Base-by-base conservation (phyloP, 257 asterid genomes). In the Solanum ahanhuiri region DNA sequence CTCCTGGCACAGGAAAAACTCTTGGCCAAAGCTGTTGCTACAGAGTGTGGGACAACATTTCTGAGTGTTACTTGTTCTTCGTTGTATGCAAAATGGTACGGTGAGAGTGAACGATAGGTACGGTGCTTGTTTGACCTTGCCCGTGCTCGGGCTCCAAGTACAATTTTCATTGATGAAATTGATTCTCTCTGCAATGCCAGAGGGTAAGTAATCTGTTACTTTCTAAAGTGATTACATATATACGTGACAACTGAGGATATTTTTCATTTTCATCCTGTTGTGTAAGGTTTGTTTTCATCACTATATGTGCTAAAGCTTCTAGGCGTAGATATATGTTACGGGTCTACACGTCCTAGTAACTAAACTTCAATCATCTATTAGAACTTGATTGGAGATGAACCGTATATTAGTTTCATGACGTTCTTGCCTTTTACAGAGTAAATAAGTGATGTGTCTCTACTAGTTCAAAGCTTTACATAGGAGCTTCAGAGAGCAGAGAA, bases 1-100 rank as follows among this genome's bases (percentile, higher is more conserved):
- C 99, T 67, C 98, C 98, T 81, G 99, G 98, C 89, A 96, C 99
- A 22, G 99, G 99, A 81, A 95, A 96, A 92, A 96, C 98, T 41
- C 85, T 95, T 95, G 85, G 98, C 98, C 57, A 96, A 96, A 93
- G 98, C 98, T 45, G 98, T 95, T 41, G 98, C 98, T 76, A 96
- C 98, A 15, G 98, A 96, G 91, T 96, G 98, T 41, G 98, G 99
- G 84, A 95, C 99, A 14, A 95, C 98, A n/a, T 96, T 96, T 89
- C 93, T 96, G 87, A 96, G 94, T 72, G 97, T 95, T 89, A 93
- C 98, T 89, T 95, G 98, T 85, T 97, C 97, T 48, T 94, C 98
- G 7, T 87, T 95, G 94, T 98, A 95, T 84, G 94, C 98, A 67
- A 96, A 96, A 88, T 96, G 99, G 99, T 98, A 98, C 81, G 98